Evolutionary conservation across 805 yeast species (phyloP), one percentile per base, ranked within the genome.

Genomic region (Cyberlindnera saturnus): DNA sequence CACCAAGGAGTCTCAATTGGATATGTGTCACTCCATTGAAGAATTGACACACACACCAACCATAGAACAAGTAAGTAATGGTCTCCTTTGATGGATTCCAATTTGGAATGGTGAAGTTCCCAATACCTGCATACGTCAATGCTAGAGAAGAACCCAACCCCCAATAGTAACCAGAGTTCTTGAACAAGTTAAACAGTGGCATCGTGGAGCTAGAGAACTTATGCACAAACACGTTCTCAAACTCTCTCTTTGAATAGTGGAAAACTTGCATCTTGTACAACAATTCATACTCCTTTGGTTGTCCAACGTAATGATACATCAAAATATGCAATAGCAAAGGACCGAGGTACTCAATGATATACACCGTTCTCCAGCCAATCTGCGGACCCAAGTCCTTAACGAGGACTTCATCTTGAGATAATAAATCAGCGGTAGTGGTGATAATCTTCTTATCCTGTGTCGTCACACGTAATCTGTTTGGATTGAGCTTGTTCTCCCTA

Each of bases 381-480:
- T 93, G 99, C 1, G 90, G 89, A 17, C 99, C 99, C 48, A 91
- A 70, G 59, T 91, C 99, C 62, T 91, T 90, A 43, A 85, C 85
- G 50, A 67, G 76, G 13, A 89, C 70, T 10, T 62, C 66, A 18
- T 49, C 39, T 11, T 56, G 51, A 34, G 51, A 19, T 7, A 50
- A 17, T 15, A 46, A 34, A 13, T 49, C 53, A 7, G 47, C 42
- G 13, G 46, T 45, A 2, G 50, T 18, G 10, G 44, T 47, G 39
- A 55, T 49, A 2, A 39, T 36, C 36, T 50, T 49, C 31, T 50
- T 52, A 18, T 48, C 49, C 7, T 42, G 36, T 31, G 56, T 44
- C 19, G 64, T 78, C 49, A 85, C 61, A 55, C 86, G 74, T 45
- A 84, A 61, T 51, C 90, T 70, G 58, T 75, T 62, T 4, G 66